phyloP scores from a whole-genome alignment of 139 green algal genomes.

The Micractinium conductrix region DNA sequence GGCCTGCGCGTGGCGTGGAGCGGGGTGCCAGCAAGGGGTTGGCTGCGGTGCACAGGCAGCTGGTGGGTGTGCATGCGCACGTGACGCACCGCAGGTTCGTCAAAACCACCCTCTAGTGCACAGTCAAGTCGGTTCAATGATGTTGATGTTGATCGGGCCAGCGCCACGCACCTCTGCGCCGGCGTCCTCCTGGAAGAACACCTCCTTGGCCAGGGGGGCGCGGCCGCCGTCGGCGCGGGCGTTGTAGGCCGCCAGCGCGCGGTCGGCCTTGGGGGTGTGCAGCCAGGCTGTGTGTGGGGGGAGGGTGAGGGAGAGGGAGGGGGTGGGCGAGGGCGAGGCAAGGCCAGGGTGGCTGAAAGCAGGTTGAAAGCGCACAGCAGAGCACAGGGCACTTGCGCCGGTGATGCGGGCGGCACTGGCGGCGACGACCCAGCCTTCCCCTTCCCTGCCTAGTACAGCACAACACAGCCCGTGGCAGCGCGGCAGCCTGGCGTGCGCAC shows the following conservation, averaged over 20 bases:
- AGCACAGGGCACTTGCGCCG: too few relatives aligned
- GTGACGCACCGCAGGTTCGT: too few relatives aligned
- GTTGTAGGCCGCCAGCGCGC: conserved; percentile 13
- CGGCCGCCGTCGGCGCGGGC: conserved; percentile 7
- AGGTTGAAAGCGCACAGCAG: neutral
- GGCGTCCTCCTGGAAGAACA: conserved; percentile 60
- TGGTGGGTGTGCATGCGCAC: neutral
- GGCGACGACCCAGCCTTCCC: too few relatives aligned
- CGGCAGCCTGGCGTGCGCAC: neutral
- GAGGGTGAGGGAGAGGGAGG: neutral
- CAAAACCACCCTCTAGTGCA: too few relatives aligned
- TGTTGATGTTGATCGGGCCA: too few relatives aligned
- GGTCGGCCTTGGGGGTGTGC: neutral
- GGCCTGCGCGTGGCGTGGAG: conserved; percentile 5
- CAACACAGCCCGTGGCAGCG: too few relatives aligned
- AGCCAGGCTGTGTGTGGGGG: conserved; percentile 28
- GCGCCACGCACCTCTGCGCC: conserved; percentile 45
- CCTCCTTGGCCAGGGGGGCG: conserved; percentile 28
- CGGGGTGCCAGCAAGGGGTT: neutral
- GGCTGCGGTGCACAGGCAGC: neutral
- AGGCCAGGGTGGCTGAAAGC: neutral
- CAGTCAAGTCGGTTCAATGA: too few relatives aligned
- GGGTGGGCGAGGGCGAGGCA: neutral
- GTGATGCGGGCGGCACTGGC: too few relatives aligned
- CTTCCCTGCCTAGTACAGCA: neutral